Base-by-base conservation (phyloP, 2,329 filamentous ascomycete genomes). In the Aspergillus ochraceoroseus region DNA sequence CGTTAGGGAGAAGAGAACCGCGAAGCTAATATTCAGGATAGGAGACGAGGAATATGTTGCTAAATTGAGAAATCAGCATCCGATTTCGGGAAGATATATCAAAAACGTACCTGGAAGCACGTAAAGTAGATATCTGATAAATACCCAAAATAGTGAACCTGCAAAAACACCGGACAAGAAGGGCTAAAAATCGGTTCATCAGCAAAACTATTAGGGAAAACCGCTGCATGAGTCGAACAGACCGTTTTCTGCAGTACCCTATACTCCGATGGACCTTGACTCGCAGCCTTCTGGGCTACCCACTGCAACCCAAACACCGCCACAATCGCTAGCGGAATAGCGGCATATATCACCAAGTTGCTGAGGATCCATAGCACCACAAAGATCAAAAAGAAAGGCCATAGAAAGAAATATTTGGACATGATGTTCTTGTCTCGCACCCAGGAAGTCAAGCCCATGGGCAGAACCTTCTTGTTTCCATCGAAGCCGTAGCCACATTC, bases 161-260 rank as follows among this genome's bases (percentile, higher is more conserved):
- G 88, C 83, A 67, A 98, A 98, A 47, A 98, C 89, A 41, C 92
- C 92, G 0, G 92, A 83, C 52, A 98, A 73, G 75, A 89, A 96
- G 8, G 92, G 90, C 83, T 89, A 41, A 19, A 20, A 57, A 42
- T 57, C 49, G 37, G 34, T 39, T 47, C 23, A 57, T 48, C 19
- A 15, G 8, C 27, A 38, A 14, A 17, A 14, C 29, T 3, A 20
- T 17, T 28, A n/a, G n/a, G 8, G 25, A 38, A 14, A 17, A 14
- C 29, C 3, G 18, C 18, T 28, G 20, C 20, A 22, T 22, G 5
- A n/a, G n/a, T 9, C 11, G 6, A 20, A 69, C 81, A 56, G 72
- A 87, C 83, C 44, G 92, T 96, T 67, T 84, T 87, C 61, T 95
- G 88, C 55, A 96, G 82, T 51, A 83, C 79, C 54, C 87, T 83